phyloP scores from a whole-genome alignment of 805 yeast genomes.

The Kazachstania psychrophila region DNA sequence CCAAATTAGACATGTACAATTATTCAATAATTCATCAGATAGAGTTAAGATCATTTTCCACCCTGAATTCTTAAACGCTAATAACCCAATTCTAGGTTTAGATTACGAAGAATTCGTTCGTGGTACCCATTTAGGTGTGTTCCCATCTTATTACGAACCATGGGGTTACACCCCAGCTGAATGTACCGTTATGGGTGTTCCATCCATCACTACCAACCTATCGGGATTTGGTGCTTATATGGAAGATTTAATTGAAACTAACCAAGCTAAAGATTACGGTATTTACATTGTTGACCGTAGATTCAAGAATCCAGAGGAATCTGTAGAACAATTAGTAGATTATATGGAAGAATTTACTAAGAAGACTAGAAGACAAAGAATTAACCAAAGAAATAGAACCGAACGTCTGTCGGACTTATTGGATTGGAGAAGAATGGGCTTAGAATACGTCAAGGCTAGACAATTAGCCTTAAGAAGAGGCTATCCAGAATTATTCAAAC shows the following conservation, averaged over 20 bases:
- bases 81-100: slow-evolving; percentile 84
- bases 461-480: slow-evolving; percentile 87
- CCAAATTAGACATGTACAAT: slow-evolving; percentile 83
- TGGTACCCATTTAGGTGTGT: slow-evolving; percentile 96
- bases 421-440: slow-evolving; percentile 98
- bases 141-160: slow-evolving; percentile 97
- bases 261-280: slow-evolving; percentile 79
- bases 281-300: slow-evolving; percentile 95
- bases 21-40: slow-evolving; percentile 83
- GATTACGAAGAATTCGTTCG: slow-evolving; percentile 97
- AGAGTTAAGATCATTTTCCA: slow-evolving; percentile 94
- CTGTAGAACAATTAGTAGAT: slow-evolving; percentile 80
- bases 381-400: slow-evolving; percentile 94
- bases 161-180: slow-evolving; percentile 99
- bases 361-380: slow-evolving; percentile 92
- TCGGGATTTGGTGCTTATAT: slow-evolving; percentile 97
- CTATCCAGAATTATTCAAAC: slow-evolving; percentile 72
- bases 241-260: slow-evolving; percentile 91
- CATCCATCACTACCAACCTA: slow-evolving; percentile 89
- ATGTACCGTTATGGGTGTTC: slow-evolving; percentile 99
- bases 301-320: slow-evolving; percentile 83
- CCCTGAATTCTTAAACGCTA: slow-evolving; percentile 91
- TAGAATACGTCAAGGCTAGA: slow-evolving; percentile 92
- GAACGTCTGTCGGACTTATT: slow-evolving; percentile 86
- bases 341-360: slow-evolving; percentile 82